Percentiles rank a stretch among this genome's conserved stretches.
These are phyloP conservation scores for Cercospora canescens DNA, from an alignment of 2,329 filamentous ascomycete species.

Conservation along the genomic window DNA sequence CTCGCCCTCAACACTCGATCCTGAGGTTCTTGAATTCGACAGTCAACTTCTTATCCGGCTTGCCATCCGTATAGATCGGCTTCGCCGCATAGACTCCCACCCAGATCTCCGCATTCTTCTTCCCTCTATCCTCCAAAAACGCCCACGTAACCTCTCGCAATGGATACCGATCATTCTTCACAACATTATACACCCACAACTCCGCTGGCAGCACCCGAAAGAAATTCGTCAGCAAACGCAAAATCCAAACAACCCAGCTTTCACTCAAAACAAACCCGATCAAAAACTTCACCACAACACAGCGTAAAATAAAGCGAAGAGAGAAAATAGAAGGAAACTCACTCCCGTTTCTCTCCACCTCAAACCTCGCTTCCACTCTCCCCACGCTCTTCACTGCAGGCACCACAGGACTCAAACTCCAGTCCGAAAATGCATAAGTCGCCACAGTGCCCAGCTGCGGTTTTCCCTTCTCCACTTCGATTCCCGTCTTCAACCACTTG, in stretches of 20 bases:
- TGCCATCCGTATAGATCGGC: constrained; percentile 13
- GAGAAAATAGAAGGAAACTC: constrained; percentile 33
- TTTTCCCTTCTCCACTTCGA: constrained; percentile 18
- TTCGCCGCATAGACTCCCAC: constrained; percentile 22
- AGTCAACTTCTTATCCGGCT: constrained; percentile 13
- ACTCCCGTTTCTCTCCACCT: constrained; percentile 45
- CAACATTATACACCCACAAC: constrained; percentile 65
- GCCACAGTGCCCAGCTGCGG: constrained; percentile 19
- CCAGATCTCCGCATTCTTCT: constrained; percentile 20
- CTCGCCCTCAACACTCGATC: constrained; percentile 16
- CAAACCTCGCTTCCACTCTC: constrained; percentile 14
- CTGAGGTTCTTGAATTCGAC: constrained; percentile 19
- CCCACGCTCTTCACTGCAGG: constrained; percentile 6
- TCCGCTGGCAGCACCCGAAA: neutral
- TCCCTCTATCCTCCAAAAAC: constrained; percentile 19
- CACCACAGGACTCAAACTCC: constrained; percentile 20
- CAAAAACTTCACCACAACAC: neutral
- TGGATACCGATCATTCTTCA: constrained; percentile 43
- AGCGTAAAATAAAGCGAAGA: neutral
- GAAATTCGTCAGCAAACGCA: neutral
- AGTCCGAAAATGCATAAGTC: constrained; percentile 19
- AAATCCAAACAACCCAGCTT: neutral
- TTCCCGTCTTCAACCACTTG: constrained; percentile 19
- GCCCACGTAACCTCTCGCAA: constrained; percentile 21
- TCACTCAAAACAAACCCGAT: neutral